Evolutionary conservation across 345 rosid species (phyloP).

Genomic region (Crucihimalaya himalaica): DNA sequence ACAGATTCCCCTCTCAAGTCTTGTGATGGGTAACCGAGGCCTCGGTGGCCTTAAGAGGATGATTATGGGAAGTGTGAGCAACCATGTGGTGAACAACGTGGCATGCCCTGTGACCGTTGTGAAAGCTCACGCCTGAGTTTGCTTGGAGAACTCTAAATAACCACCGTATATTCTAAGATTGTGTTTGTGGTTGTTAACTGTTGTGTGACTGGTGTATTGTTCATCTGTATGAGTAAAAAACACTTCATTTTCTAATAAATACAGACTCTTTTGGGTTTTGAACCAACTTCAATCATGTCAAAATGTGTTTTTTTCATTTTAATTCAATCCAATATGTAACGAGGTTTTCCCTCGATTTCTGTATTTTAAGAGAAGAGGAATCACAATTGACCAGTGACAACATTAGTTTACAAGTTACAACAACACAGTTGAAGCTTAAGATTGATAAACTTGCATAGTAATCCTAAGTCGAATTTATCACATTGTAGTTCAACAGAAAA

Average conservation of each 20-base stretch:
- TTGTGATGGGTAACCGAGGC: conserved; percentile 81
- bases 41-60: conserved; percentile 80
- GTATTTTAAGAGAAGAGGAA: not conserved
- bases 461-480: not conserved
- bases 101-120: conserved; percentile 82
- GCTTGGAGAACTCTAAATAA: not conserved
- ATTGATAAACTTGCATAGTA: not conserved
- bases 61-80: conserved; percentile 86
- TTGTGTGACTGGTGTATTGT: conserved; percentile 10
- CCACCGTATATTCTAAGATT: conserved; percentile 8
- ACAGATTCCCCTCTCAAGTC: conserved; percentile 64
- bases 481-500: not conserved
- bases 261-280: not conserved
- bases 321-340: not conserved
- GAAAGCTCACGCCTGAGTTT: conserved; percentile 44
- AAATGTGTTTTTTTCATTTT: not conserved
- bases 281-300: conserved; percentile 19
- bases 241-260: conserved; percentile 20
- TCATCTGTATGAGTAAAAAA: not conserved
- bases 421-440: not conserved
- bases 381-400: not conserved
- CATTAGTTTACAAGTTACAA: not conserved
- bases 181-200: conserved; percentile 20
- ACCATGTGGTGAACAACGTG: conserved; percentile 68
- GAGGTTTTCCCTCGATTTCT: not conserved